These are phyloP conservation scores for Penicillium sp. DNA, from an alignment of 2,329 filamentous ascomycete genomes.

Conservation along the genomic window DNA sequence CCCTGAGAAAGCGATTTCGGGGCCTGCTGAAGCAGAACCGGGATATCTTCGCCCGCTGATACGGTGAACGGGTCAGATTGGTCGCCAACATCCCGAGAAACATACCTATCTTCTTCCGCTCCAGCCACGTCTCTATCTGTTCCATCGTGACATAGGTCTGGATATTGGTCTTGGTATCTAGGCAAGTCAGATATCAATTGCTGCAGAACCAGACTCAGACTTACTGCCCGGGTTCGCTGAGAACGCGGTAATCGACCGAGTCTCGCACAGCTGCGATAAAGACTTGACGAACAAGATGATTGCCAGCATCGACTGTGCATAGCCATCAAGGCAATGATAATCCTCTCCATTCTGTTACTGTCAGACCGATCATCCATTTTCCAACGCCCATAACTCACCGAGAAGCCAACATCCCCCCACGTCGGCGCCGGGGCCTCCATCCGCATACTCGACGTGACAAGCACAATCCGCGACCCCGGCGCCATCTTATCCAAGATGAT, in stretches of 20 bases:
- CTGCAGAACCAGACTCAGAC: neutral
- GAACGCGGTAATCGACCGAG: conserved; percentile 21
- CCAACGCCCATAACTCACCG: conserved; percentile 5
- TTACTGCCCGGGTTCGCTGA: conserved; percentile 31
- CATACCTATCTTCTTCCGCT: conserved; percentile 26
- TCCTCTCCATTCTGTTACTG: conserved; percentile 22
- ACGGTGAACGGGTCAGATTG: neutral
- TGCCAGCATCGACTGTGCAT: conserved; percentile 30
- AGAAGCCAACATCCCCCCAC: conserved; percentile 25
- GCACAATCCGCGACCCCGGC: conserved; percentile 17
- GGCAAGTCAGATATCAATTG: neutral
- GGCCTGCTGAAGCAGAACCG: conserved; percentile 26
- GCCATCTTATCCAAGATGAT: conserved; percentile 17
- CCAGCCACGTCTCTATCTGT: conserved; percentile 24
- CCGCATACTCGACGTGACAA: conserved; percentile 25
- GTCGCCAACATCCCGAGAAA: neutral
- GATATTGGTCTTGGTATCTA: conserved; percentile 27
- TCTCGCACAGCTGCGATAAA: conserved; percentile 14
- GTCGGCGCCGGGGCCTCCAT: conserved; percentile 19
- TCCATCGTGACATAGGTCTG: conserved; percentile 23
- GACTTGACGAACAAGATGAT: conserved; percentile 28
- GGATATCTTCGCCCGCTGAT: conserved; percentile 22
- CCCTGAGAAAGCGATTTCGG: conserved; percentile 26
- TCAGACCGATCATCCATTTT: neutral
- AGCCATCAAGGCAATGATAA: conserved; percentile 29